Evolutionary conservation across 2,329 filamentous ascomycete species (phyloP), one percentile per base, ranked within the genome.

Genomic region (Sporothrix dimorphospora): DNA sequence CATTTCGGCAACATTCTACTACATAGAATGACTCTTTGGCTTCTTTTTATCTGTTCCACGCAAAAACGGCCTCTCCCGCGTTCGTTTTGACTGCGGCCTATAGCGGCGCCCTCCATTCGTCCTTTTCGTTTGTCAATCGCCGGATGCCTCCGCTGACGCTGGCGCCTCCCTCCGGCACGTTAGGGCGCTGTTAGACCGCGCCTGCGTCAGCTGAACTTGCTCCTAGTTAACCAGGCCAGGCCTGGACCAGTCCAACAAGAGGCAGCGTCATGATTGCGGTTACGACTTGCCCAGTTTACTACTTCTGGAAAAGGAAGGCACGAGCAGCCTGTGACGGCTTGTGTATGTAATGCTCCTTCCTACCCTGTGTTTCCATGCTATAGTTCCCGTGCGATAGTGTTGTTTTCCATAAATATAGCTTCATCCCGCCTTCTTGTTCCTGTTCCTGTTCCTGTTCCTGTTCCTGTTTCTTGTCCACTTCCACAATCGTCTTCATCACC

Each of bases 301-400:
- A 66, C 63, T 66, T 49, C 40, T 49, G 42, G 42, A 45, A 45
- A 65, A 65, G 61, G 63, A 66, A 66, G 63, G 63, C 16, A 66
- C 42, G 42, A 66, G 24, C 24, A 30, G 61, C 55, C 45, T 30
- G 51, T 30, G 51, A 55, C 51, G 42, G 40, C 42, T 2, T 49
- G 42, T 47, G 40, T 21, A 38, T 30, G 59, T 40, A 42, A 12
- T 24, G 24, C 59, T 11, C 59, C 11, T 24, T 11, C 59, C 11
- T 24, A 19, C 24, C 14, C 45, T 19, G 7, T 49, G 19, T 6
- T 9, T 6, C 47, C n/a, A 16, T 19, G n/a, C 1, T n/a, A 16
- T 45, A 45, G 38, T 45, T 34, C 42, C 40, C 63, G 63, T 30
- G 24, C 24, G 63, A 66, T 49, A 65, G 63, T 30, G 40, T 47